Evolutionary conservation across 257 asterid species (phyloP).

Genomic region (Anisodus tanguticus): DNA sequence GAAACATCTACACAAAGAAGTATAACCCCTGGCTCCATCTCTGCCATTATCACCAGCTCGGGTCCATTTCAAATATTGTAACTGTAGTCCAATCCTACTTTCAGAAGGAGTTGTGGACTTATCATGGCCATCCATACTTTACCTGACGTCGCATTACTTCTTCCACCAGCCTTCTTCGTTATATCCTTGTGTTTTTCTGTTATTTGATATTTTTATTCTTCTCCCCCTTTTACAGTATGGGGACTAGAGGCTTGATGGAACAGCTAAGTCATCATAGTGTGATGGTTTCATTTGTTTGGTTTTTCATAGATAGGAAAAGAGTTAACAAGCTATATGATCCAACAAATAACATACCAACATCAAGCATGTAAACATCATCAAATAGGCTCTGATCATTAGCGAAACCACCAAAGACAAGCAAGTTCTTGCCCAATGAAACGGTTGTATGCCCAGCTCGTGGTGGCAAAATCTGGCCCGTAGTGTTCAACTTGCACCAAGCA

Average conservation of each 20-base stretch:
- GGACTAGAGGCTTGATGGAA: conserved; percentile 18
- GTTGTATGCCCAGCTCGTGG: conserved; percentile 99
- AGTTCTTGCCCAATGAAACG: conserved; percentile 69
- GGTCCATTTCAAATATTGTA: neutral
- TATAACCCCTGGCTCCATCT: neutral
- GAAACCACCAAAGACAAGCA: conserved; percentile 95
- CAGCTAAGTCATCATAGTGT: neutral
- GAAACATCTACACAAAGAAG: neutral
- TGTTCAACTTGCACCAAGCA: conserved; percentile 89
- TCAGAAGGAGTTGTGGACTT: neutral
- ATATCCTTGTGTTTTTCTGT: neutral
- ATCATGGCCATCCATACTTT: neutral
- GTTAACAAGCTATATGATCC: neutral
- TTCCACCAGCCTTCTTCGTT: neutral
- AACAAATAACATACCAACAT: conserved; percentile 70
- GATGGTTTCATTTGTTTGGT: conserved; percentile 12
- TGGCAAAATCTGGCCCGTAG: conserved; percentile 82
- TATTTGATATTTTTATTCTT: neutral
- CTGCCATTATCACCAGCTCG: neutral
- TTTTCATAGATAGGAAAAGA: neutral
- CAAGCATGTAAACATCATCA: conserved; percentile 84
- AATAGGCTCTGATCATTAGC: conserved; percentile 85
- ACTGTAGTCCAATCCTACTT: conserved; percentile 6
- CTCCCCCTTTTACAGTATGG: neutral
- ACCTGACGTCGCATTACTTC: neutral